Conservation (phyloP, 768 basidiomycete genomes). For the Xerocomellus dryophilus region DNA sequence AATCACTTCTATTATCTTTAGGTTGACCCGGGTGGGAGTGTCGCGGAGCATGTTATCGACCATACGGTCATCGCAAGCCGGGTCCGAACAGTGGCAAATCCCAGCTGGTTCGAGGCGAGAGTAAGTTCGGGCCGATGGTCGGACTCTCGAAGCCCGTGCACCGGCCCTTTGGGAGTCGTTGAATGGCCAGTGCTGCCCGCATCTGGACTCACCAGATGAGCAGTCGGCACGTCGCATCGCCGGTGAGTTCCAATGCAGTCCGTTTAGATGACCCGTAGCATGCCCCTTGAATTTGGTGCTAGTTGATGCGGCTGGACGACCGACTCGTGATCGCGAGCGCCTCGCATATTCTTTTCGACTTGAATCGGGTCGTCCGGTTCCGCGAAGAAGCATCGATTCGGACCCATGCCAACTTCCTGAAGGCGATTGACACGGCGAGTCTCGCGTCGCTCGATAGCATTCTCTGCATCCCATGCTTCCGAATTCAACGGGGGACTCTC, state of each 20-base stretch:
- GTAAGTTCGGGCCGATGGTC: background rate
- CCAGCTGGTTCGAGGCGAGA: background rate
- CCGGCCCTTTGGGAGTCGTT: background rate
- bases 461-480: background rate
- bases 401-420: background rate
- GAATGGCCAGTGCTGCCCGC: background rate
- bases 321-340: background rate
- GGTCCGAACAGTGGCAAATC: background rate
- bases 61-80: constrained; percentile 1
- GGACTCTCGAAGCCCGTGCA: background rate
- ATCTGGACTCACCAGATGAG: background rate
- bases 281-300: background rate
- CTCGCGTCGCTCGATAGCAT: background rate
- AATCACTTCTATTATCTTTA: background rate
- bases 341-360: background rate
- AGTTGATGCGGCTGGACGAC: background rate
- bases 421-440: background rate
- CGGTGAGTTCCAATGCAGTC: too few species aligned
- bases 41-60: background rate
- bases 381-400: background rate
- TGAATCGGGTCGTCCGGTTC: background rate
- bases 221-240: background rate
- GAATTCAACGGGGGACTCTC: background rate
- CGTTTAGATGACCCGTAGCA: too few species aligned
- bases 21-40: background rate